Evolutionary conservation across 352 stramenopile genomes (phyloP).

Genomic region (Nothophytophthora sp.): DNA sequence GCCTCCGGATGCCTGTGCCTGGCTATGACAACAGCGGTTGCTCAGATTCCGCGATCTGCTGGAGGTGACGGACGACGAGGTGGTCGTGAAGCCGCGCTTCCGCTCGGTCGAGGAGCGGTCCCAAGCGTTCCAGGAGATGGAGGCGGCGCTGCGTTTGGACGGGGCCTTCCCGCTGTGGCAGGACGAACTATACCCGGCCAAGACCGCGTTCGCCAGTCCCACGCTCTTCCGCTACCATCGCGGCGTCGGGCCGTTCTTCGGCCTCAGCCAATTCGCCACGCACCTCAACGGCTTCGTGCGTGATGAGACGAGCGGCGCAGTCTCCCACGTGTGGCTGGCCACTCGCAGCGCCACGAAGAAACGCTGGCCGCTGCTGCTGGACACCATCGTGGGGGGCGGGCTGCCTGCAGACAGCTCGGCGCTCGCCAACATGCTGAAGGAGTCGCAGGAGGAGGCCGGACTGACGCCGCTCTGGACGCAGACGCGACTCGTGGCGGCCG

Average conservation of each 20-base stretch:
- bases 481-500: slow-evolving; percentile 32
- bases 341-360: slow-evolving; percentile 52
- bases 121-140: slow-evolving; percentile 48
- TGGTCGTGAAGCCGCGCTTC: slow-evolving; percentile 33
- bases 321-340: slow-evolving; percentile 66
- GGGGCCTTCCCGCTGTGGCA: slow-evolving; percentile 56
- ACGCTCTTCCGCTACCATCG: slow-evolving; percentile 69
- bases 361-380: slow-evolving; percentile 48
- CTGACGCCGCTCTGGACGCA: slow-evolving; percentile 38
- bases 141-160: slow-evolving; percentile 42
- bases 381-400: slow-evolving; percentile 68
- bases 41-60: slow-evolving; percentile 34
- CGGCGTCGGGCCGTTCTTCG: slow-evolving; percentile 62
- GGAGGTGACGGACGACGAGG: slow-evolving; percentile 26
- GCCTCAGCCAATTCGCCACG: slow-evolving; percentile 65
- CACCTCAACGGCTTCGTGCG: slow-evolving; percentile 76
- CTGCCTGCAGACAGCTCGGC: slow-evolving; percentile 48
- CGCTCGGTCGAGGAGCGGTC: slow-evolving; percentile 31
- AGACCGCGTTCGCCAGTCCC: slow-evolving; percentile 37
- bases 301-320: slow-evolving; percentile 12
- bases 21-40: slow-evolving; percentile 20
- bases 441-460: slow-evolving; percentile 62
- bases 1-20: neutral
- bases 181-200: slow-evolving; percentile 63
- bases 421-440: slow-evolving; percentile 77